Evolutionary conservation across 192 early-diverging fungal species (phyloP), one percentile per base, ranked within the genome.

Genomic region (Fimicolochytrium jonesii): DNA sequence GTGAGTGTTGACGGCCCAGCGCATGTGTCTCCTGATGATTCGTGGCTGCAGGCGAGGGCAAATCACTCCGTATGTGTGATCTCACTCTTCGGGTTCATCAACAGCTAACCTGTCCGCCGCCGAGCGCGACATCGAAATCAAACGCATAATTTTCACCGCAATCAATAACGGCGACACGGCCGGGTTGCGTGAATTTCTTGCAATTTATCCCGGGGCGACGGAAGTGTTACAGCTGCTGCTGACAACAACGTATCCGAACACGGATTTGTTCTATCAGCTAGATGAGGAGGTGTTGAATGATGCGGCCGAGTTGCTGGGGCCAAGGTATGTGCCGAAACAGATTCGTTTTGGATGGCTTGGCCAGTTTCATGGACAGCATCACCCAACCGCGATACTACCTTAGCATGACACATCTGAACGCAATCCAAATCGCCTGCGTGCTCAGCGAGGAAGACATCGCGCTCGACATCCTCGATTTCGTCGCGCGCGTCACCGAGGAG

Each of bases 401-500:
- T 32, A 64, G 61, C 43, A 39, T 64, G 36, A n/a, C 49, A 6
- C 49, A 84, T 35, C 65, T 87, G 17, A 87, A 87, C 49, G 58
- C 75, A 20, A 80, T 87, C 34, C 86, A 87, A 54, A 80, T 87
- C 23, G 82, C 86, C 0, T 85, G 83, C 56, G 68, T 87, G 11
- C 67, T 84, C 20, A 78, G 77, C 50, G 82, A 85, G 35, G 86
- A 87, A 60, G 86, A 87, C 34, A 75, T 86, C 30, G 80, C 80
- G 11, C 50, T 83, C 17, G 84, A 85, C 44, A 59, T 87, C 34
- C 59, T 87, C 28, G 72, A 86, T 20, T 87, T 86, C 61, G 81
- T 87, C 13, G 66, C 61, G 29, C 69, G 57, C 18, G 66, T 69
- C 1, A 83, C 81, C 0, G 77, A 84, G 17, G 82, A 83, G 44